Conservation (phyloP, 139 green algal genomes). For the Haematococcus sp. region DNA sequence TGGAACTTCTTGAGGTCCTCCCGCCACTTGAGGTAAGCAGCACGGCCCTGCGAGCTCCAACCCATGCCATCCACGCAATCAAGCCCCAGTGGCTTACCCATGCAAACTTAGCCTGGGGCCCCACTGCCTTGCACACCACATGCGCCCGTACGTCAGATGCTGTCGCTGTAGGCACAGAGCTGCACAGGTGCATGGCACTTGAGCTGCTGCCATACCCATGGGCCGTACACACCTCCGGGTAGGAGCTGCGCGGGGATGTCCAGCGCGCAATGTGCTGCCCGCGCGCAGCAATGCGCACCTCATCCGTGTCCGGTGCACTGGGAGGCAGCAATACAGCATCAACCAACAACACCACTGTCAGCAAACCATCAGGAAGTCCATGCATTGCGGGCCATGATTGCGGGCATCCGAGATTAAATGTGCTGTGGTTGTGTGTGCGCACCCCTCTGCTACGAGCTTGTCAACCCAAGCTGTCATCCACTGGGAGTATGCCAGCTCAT, state of each 20-base stretch:
- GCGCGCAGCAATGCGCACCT: constrained; percentile 42
- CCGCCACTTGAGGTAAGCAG: constrained; percentile 56
- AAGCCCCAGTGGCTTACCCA: too few species aligned
- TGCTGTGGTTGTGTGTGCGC: not conserved
- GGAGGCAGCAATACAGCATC: too few species aligned
- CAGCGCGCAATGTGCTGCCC: constrained; percentile 44
- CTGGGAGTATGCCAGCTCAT: constrained; percentile 42
- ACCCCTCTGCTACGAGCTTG: constrained; percentile 19
- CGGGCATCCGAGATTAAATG: not conserved
- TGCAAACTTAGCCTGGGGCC: too few species aligned
- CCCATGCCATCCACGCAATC: not conserved
- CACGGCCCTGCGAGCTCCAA: constrained; percentile 29
- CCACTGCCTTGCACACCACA: too few species aligned
- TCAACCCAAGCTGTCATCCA: constrained; percentile 42
- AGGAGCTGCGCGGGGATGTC: constrained; percentile 26
- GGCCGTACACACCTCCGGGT: constrained; percentile 27
- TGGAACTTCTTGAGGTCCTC: constrained; percentile 51
- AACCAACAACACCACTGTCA: too few species aligned
- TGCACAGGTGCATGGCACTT: not conserved
- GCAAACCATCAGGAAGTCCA: not conserved
- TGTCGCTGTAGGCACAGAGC: not conserved
- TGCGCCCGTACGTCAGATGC: too few species aligned
- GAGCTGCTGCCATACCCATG: not conserved
- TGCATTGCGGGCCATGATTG: not conserved
- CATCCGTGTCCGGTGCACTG: constrained; percentile 27